These are phyloP conservation scores for Udeniomyces megalosporus DNA, from an alignment of 768 basidiomycete genomes.

Conservation along the genomic window DNA sequence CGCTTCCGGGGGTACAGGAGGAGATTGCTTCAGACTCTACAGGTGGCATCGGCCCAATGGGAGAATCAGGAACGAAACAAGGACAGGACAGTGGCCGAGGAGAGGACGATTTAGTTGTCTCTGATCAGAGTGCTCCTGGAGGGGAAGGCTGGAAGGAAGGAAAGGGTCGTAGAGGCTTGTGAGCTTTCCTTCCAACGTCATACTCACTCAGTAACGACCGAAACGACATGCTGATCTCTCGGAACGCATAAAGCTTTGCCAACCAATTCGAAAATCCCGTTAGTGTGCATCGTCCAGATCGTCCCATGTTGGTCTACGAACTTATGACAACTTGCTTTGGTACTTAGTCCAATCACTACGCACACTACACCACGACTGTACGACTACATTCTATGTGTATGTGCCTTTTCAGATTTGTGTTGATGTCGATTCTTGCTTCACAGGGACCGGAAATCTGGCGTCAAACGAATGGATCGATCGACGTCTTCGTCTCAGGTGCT, in stretches of 20 bases:
- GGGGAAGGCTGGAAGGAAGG: slow-evolving; percentile 13
- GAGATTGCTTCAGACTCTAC: neutral
- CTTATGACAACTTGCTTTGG: too few species aligned
- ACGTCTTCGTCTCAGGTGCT: slow-evolving; percentile 81
- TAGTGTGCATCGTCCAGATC: too few species aligned
- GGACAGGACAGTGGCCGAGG: neutral
- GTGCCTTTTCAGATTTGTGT: too few species aligned
- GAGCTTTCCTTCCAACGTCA: neutral
- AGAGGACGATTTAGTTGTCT: slow-evolving; percentile 11
- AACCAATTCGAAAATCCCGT: slow-evolving; percentile 81
- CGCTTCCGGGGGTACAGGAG: slow-evolving; percentile 2
- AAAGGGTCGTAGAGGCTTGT: slow-evolving; percentile 10
- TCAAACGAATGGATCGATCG: slow-evolving; percentile 65
- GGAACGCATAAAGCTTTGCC: slow-evolving; percentile 55
- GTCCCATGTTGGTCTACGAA: too few species aligned
- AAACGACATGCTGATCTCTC: too few species aligned
- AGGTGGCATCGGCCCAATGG: neutral
- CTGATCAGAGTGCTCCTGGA: neutral
- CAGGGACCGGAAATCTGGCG: slow-evolving; percentile 81
- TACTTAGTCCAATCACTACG: slow-evolving; percentile 60
- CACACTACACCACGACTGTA: slow-evolving; percentile 64
- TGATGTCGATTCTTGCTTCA: too few species aligned
- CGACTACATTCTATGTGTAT: too few species aligned
- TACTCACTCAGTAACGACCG: too few species aligned
- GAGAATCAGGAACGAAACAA: neutral